Conservation (phyloP, 2,329 filamentous ascomycete species). For the Fusarium sp. region DNA sequence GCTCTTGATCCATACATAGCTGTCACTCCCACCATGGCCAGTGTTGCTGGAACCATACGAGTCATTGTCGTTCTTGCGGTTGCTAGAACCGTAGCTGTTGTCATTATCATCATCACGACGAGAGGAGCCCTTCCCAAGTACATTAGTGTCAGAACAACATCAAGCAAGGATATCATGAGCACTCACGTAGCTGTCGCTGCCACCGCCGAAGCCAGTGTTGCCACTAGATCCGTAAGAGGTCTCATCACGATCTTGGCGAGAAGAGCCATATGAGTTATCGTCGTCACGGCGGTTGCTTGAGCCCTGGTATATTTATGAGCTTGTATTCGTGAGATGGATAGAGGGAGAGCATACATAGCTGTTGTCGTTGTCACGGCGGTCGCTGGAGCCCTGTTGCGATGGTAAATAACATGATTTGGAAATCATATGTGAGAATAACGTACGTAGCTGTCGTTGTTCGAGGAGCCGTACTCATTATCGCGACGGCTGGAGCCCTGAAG, state of each 20-base stretch:
- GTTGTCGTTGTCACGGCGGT: slow-evolving; percentile 17
- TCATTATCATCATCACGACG: slow-evolving; percentile 18
- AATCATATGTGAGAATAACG: too few species aligned
- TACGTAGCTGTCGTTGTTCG: too few species aligned
- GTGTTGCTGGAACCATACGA: not conserved
- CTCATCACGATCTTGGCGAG: slow-evolving; percentile 4
- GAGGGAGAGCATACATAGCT: not conserved
- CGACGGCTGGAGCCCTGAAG: slow-evolving; percentile 29
- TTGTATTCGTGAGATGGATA: not conserved
- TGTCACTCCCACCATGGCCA: not conserved
- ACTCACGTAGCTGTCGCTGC: slow-evolving; percentile 14
- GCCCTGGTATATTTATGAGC: slow-evolving; percentile 22
- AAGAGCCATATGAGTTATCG: slow-evolving; percentile 6
- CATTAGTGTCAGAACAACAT: not conserved
- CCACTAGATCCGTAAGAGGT: slow-evolving; percentile 12
- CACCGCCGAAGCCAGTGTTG: slow-evolving; percentile 8
- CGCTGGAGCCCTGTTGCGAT: too few species aligned
- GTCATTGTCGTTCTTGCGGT: not conserved
- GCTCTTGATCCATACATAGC: not conserved
- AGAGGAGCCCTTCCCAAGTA: slow-evolving; percentile 10
- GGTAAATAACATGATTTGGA: too few species aligned
- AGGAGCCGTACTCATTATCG: slow-evolving; percentile 8
- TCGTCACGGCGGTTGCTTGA: slow-evolving; percentile 22
- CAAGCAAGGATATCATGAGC: not conserved
- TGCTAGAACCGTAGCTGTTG: not conserved